Base-by-base conservation (phyloP, 179 eudicot species). In the Amaranthus tricolor region DNA sequence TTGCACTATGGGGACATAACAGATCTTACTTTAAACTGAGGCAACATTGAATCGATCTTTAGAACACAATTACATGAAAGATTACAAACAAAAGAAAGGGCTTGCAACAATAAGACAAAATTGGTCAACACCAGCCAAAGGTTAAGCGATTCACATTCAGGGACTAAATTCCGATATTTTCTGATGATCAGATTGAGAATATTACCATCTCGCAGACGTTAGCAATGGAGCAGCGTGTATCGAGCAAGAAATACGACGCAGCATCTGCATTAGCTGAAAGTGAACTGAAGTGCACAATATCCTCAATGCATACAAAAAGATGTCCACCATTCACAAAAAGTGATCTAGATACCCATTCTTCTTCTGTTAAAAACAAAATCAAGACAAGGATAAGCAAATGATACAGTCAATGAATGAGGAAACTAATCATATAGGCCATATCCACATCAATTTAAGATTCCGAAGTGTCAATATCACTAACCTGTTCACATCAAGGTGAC, bases 301-400 rank as follows among this genome's bases (percentile, higher is more conserved):
- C 88, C 78, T 89, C 96, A 63, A 78, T 79, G 89, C 90, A 89
- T 62, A 91, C 77, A 74, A 88, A 77, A 73, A 89, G 75, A 76
- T 83, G 86, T 69, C 85, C 78, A 60, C 75, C 81, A 65, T 73
- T 77, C 61, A 91, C 85, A 81, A 89, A 89, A 13, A 91, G 71
- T 16, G 94, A 91, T 77, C 89, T 86, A 74, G 87, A 69, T 56
- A 77, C 74, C 94, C 91, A 88, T 68, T 57, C 68, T 70, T 77
- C 79, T 48, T 78, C 96, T 88, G 70, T 57, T 72, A 72, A 81
- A 70, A 76, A 44, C 15, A 66, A 73, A 76, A 50, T 70, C 16
- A 75, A 40, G 50, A 71, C 55, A 49, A 15, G 60, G 44, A 57
- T 31, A 17, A 43, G 20, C 44, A 45, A 45, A 59, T 19, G 47